phyloP scores from a whole-genome alignment of 192 early-diverging fungal genomes.

The Diversispora epigaea region DNA sequence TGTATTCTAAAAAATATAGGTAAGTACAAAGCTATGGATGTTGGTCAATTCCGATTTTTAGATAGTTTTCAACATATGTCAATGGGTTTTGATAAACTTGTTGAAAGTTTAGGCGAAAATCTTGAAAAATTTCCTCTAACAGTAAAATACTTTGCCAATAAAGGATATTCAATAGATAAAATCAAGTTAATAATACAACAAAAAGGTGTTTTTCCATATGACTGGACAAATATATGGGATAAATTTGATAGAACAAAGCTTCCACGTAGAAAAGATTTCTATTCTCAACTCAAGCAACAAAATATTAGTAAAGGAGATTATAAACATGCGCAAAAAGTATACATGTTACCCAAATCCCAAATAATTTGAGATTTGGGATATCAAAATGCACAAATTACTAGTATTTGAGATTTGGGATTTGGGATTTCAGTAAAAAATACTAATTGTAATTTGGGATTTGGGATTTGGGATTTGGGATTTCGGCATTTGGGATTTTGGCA shows the following conservation, averaged over 20 bases:
- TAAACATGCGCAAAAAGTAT: constrained; percentile 8
- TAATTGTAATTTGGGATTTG: too few species aligned
- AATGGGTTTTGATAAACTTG: constrained; percentile 23
- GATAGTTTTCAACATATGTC: constrained; percentile 27
- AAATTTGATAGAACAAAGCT: constrained; percentile 21
- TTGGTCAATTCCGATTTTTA: constrained; percentile 15
- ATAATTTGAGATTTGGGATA: too few species aligned
- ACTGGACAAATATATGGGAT: constrained; percentile 7
- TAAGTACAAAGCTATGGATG: constrained; percentile 21
- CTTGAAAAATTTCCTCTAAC: constrained; percentile 19
- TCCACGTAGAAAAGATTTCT: constrained; percentile 22
- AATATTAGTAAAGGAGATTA: constrained; percentile 17
- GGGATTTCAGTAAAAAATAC: too few species aligned
- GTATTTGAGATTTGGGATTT: too few species aligned
- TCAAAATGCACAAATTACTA: too few species aligned
- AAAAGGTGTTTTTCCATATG: constrained; percentile 26
- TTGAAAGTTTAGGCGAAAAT: background rate
- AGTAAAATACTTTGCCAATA: constrained; percentile 11
- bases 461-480: too few species aligned
- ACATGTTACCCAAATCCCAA: too few species aligned
- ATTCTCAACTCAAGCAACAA: constrained; percentile 16
- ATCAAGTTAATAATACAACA: constrained; percentile 5
- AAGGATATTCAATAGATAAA: constrained; percentile 12
- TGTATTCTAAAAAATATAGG: constrained; percentile 24
- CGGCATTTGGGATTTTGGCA: too few species aligned